Evolutionary conservation across 208 protist genomes (phyloP), one percentile per base, ranked within the genome.

Genomic region (Trypanosoma cruzi): DNA sequence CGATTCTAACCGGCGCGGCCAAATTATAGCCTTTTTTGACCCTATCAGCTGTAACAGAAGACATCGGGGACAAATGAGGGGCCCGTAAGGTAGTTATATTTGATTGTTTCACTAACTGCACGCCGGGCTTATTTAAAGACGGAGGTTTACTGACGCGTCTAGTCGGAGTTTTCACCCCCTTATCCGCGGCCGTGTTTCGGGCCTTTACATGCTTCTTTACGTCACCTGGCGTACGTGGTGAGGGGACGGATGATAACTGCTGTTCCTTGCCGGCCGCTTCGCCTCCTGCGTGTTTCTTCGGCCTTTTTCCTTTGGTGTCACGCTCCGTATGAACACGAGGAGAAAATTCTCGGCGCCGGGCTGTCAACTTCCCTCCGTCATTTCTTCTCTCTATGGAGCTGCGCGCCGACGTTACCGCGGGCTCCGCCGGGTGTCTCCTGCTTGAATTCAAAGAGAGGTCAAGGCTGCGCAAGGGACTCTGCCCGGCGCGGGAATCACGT

Each of bases 361-460:
- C 24, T 18, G 24, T n/a, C 4, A 18, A 8, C 2, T n/a, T 28
- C 7, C 16, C 8, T 4, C 8, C 48, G 48, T 18, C 31, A 40
- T n/a, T 40, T n/a, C 24, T 55, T 2, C 46, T 56, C 3, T 36
- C 42, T 1, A n/a, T n/a, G n/a, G 46, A 11, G 61, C 31, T 34
- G 14, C 28, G 26, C n/a, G n/a, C 28, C 18, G 18, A 36, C 29
- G 26, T 11, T 22, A 18, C 8, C 16, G 31, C 16, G 13, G 28
- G 4, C 1, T 59, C 31, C 29, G 7, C 16, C 16, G 14, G 29
- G 22, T 31, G 50, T 32, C 37, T 8, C 49, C 62, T 58, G 4
- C 50, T 0, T 59, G 49, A 32, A 48, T 50, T 67, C 1, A 56
- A 28, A 7, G 62, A 49, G 34, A 46, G 37, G 28, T 65, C 44